Evolutionary conservation across 495 filamentous ascomycete genomes (phyloP).

Genomic region (Immersiella caudata): DNA sequence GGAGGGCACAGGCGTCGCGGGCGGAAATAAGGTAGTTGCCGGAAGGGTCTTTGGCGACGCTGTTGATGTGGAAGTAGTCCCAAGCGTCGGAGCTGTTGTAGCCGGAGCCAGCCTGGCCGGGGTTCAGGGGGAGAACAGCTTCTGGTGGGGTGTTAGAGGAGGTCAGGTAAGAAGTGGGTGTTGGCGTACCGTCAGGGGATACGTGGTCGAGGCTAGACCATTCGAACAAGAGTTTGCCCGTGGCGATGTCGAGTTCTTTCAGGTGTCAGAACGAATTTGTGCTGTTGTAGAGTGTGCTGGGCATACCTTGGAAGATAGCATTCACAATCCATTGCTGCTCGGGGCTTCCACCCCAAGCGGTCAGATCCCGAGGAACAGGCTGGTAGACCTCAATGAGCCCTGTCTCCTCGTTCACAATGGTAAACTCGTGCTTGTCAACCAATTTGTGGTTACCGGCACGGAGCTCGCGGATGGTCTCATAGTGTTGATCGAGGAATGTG

Average conservation of each 20-base stretch:
- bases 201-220: slow-evolving; percentile 43
- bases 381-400: slow-evolving; percentile 57
- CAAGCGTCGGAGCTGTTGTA: slow-evolving; percentile 52
- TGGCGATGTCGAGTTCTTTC: slow-evolving; percentile 42
- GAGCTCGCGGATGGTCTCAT: slow-evolving; percentile 57
- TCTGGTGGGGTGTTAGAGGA: slow-evolving; percentile 36
- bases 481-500: slow-evolving; percentile 55
- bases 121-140: slow-evolving; percentile 54
- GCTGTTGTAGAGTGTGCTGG: neutral
- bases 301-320: slow-evolving; percentile 54
- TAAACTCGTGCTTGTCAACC: slow-evolving; percentile 58
- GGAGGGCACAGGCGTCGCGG: slow-evolving; percentile 60
- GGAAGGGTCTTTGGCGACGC: slow-evolving; percentile 59
- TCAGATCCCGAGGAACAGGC: slow-evolving; percentile 44
- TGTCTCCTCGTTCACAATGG: slow-evolving; percentile 54
- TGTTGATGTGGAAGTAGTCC: slow-evolving; percentile 71
- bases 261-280: slow-evolving; percentile 3
- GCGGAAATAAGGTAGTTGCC: slow-evolving; percentile 65
- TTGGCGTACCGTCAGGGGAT: slow-evolving; percentile 44
- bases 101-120: slow-evolving; percentile 56
- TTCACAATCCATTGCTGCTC: slow-evolving; percentile 56
- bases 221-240: slow-evolving; percentile 44
- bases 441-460: slow-evolving; percentile 57
- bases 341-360: slow-evolving; percentile 40
- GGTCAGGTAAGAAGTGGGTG: neutral